Evolutionary conservation across 2,329 filamentous ascomycete genomes (phyloP).

Genomic region (Geosmithia putterillii): DNA sequence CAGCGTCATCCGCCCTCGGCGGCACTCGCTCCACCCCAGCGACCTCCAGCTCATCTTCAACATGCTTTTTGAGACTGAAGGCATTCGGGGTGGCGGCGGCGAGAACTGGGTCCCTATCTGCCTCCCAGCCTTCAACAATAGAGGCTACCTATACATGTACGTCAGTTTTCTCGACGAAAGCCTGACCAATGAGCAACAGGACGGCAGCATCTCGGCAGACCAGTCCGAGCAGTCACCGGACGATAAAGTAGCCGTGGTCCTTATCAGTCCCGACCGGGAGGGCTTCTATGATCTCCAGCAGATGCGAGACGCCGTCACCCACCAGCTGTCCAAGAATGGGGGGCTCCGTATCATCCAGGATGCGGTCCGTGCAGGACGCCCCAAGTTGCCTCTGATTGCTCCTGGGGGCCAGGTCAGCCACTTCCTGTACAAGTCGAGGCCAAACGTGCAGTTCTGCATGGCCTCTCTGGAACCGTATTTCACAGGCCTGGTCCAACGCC

Average conservation of each 20-base stretch:
- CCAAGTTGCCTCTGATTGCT: constrained; percentile 60
- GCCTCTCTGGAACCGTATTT: constrained; percentile 67
- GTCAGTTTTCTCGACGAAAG: constrained; percentile 77
- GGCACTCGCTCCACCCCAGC: constrained; percentile 89
- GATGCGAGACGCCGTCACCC: constrained; percentile 49
- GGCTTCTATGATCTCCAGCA: constrained; percentile 81
- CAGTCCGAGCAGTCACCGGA: constrained; percentile 43
- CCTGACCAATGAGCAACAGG: constrained; percentile 24
- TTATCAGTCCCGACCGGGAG: constrained; percentile 89
- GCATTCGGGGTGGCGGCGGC: constrained; percentile 77
- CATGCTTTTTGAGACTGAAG: constrained; percentile 94
- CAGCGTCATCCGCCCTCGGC: constrained; percentile 86
- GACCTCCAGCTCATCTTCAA: constrained; percentile 97
- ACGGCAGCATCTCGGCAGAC: constrained; percentile 44
- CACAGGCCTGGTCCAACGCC: constrained; percentile 38
- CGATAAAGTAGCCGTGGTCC: constrained; percentile 77
- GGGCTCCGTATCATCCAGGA: constrained; percentile 62
- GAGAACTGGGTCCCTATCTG: constrained; percentile 98
- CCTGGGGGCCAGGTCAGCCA: constrained; percentile 74
- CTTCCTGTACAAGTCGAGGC: constrained; percentile 89
- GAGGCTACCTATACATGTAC: constrained; percentile 97
- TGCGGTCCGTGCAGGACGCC: constrained; percentile 60
- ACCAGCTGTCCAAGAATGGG: constrained; percentile 64
- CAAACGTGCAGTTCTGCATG: constrained; percentile 95
- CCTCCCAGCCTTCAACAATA: constrained; percentile 92